Conservation (phyloP, 257 asterid genomes). For the Solanum piurae region DNA sequence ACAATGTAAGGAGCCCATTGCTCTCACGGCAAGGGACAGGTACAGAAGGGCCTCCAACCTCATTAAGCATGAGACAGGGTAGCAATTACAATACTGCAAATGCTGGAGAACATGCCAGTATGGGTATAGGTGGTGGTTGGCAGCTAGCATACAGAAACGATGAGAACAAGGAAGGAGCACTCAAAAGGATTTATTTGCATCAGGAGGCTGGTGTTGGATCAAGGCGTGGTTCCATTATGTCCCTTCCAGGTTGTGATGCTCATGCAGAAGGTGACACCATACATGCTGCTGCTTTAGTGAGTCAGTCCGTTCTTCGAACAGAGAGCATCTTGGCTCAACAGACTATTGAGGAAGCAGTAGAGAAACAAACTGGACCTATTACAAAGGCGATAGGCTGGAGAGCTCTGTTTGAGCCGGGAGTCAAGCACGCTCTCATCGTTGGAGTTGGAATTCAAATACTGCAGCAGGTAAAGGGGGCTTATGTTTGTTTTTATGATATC, state of each 20-base stretch:
- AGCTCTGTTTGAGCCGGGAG: constrained; percentile 90
- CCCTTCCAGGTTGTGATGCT: constrained; percentile 47
- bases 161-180: constrained; percentile 46
- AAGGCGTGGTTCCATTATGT: constrained; percentile 62
- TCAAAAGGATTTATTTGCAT: constrained; percentile 77
- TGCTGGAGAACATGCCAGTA: constrained; percentile 38
- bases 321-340: constrained; percentile 40
- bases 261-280: constrained; percentile 37
- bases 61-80: constrained; percentile 7
- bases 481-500: not conserved
- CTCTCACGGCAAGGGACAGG: constrained; percentile 47
- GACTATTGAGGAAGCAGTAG: constrained; percentile 38
- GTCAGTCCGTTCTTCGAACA: constrained; percentile 67
- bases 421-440: constrained; percentile 81
- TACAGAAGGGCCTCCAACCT: constrained; percentile 20
- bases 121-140: constrained; percentile 99
- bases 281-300: constrained; percentile 90
- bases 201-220: constrained; percentile 65
- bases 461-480: constrained; percentile 59
- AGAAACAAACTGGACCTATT: constrained; percentile 29
- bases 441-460: constrained; percentile 91
- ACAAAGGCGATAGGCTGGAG: constrained; percentile 49
- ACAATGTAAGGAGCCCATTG: constrained; percentile 73
- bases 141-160: constrained; percentile 84
- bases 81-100: constrained; percentile 9